phyloP scores from a whole-genome alignment of 2,329 filamentous ascomycete species.

The Phyllosticta capitalensis region DNA sequence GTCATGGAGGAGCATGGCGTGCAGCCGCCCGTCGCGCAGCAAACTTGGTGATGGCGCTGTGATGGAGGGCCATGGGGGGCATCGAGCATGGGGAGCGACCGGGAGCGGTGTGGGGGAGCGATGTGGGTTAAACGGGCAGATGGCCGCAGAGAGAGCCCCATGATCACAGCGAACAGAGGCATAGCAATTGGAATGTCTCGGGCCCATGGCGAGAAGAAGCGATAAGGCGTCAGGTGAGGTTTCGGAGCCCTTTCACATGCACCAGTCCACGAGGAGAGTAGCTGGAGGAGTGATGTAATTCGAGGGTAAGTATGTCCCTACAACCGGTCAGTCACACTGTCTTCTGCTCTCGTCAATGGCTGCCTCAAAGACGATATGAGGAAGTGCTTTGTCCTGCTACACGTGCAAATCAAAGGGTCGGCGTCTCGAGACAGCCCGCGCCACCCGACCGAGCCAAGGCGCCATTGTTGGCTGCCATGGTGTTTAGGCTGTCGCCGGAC shows the following conservation, averaged over 20 bases:
- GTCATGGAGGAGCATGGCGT: conserved; percentile 2
- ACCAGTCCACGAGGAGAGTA: conserved; percentile 7
- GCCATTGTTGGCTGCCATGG: not conserved
- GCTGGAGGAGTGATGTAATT: no score
- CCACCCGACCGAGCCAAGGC: not conserved
- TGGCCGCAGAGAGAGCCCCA: conserved; percentile 6
- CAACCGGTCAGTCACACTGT: conserved; percentile 1
- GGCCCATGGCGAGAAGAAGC: conserved; percentile 5
- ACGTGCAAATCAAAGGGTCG: conserved; percentile 6
- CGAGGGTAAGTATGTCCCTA: no score
- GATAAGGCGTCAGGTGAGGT: conserved; percentile 9
- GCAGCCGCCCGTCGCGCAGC: conserved; percentile 11
- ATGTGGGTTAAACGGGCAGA: conserved; percentile 4
- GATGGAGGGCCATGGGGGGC: not conserved
- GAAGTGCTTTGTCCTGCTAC: conserved; percentile 6
- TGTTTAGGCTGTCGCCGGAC: not conserved
- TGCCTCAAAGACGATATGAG: conserved; percentile 4
- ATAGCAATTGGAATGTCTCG: not conserved
- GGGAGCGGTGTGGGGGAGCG: conserved; percentile 1
- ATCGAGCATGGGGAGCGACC: conserved; percentile 2
- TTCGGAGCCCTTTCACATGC: conserved; percentile 11
- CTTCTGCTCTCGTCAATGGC: conserved; percentile 8
- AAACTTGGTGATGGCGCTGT: no score
- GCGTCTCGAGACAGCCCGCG: conserved; percentile 7
- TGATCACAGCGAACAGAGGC: not conserved